A percentile compares a stretch with the other conserved stretches of the same genome.
phyloP scores from a whole-genome alignment of 2,329 filamentous ascomycete genomes.

The Phyllosticta capitalensis region DNA sequence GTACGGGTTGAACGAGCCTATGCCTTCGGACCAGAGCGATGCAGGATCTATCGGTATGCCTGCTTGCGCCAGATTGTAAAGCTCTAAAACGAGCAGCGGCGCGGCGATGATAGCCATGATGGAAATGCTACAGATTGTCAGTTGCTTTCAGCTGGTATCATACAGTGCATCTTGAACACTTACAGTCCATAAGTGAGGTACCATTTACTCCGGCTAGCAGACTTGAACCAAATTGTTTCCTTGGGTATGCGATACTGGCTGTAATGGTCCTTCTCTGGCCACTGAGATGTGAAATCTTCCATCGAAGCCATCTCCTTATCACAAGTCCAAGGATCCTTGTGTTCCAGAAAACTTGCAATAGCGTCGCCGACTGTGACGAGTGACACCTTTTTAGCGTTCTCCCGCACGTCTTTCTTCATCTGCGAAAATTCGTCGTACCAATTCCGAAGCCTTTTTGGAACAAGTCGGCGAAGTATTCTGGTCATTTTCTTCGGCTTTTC shows the following conservation, averaged over 20 bases:
- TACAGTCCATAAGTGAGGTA: not conserved
- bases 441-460: not conserved
- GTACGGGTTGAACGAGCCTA: not conserved
- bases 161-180: not conserved
- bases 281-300: not conserved
- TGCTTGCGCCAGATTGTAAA: not conserved
- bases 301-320: not conserved
- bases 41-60: not conserved
- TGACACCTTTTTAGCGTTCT: not conserved
- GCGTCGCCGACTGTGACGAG: slow-evolving; percentile 21
- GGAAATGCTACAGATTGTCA: not conserved
- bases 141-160: not conserved
- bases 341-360: slow-evolving; percentile 18
- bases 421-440: not conserved
- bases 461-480: not conserved
- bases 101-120: not conserved
- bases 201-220: not conserved
- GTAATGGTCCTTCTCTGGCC: not conserved
- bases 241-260: not conserved
- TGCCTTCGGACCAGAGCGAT: not conserved
- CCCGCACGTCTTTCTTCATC: not conserved
- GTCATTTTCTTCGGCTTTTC: not conserved
- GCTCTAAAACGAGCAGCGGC: not conserved
- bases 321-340: slow-evolving; percentile 16
- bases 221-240: not conserved